phyloP scores from a whole-genome alignment of 2,329 filamentous ascomycete genomes.

The Botrytis pseudocinerea region DNA sequence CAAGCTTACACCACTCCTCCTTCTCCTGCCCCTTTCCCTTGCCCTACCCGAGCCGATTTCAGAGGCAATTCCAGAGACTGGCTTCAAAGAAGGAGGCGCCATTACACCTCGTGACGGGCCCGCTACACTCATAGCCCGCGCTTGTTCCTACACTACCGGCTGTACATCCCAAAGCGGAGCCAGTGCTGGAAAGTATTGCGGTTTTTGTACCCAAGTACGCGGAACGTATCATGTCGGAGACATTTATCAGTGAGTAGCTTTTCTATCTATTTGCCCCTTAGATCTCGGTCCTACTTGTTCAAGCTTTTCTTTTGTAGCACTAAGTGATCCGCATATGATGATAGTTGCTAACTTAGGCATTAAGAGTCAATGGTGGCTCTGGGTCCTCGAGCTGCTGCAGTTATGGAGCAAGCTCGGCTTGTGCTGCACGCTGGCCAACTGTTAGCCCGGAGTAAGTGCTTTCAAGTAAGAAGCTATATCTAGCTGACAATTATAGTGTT shows the following conservation, averaged over 20 bases:
- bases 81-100: conserved; percentile 7
- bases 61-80: neutral
- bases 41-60: neutral
- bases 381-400: conserved; percentile 19
- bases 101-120: conserved; percentile 7
- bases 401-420: conserved; percentile 14
- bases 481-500: conserved; percentile 5
- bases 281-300: neutral
- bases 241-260: conserved; percentile 21
- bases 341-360: neutral
- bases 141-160: conserved; percentile 16
- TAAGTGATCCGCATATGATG: neutral
- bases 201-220: conserved; percentile 24
- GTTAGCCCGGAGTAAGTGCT: conserved; percentile 16
- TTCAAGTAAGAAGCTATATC: neutral
- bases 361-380: conserved; percentile 21
- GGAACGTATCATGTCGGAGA: conserved; percentile 13
- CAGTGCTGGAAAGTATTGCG: conserved; percentile 22
- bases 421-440: conserved; percentile 18
- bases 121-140: conserved; percentile 15
- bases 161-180: conserved; percentile 16
- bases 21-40: conserved; percentile 11
- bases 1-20: conserved; percentile 6
- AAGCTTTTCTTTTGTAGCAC: neutral
- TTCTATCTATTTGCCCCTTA: neutral